Percentiles rank a stretch among this genome's conserved stretches.
Conservation (phyloP, 805 yeast species). For the Zygosaccharomyces kombuchaensis region DNA sequence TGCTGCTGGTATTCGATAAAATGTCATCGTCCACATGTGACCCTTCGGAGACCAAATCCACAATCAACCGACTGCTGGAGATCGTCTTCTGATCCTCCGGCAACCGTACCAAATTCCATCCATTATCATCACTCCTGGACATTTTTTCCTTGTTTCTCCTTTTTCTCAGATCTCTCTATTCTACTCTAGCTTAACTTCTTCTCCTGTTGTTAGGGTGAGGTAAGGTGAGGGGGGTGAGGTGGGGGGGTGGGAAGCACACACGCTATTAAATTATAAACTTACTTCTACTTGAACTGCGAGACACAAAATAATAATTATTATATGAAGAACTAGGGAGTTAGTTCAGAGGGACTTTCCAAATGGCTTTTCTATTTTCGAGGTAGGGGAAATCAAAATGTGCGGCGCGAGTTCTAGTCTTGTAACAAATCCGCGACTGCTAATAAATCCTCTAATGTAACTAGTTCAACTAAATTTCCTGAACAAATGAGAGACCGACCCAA, state of each 20-base stretch:
- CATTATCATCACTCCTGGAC: conserved; percentile 8
- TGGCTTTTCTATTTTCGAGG: neutral
- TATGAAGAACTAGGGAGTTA: neutral
- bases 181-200: neutral
- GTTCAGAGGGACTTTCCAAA: neutral
- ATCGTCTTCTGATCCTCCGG: conserved; percentile 8
- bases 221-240: neutral
- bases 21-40: conserved; percentile 20
- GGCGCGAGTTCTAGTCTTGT: neutral
- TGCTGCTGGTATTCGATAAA: conserved; percentile 23
- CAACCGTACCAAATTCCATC: conserved; percentile 15
- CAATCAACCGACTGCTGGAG: conserved; percentile 6
- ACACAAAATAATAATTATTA: neutral
- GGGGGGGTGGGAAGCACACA: neutral
- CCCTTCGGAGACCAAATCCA: conserved; percentile 14
- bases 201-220: neutral
- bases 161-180: neutral
- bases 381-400: neutral
- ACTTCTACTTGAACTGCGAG: conserved; percentile 2
- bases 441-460: neutral
- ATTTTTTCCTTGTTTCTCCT: neutral
- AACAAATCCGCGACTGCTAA: neutral
- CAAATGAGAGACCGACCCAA: too few species aligned
- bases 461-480: too few species aligned
- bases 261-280: conserved; percentile 6